Evolutionary conservation across 331 rosid species (phyloP).

Genomic region (Telfairia occidentalis): DNA sequence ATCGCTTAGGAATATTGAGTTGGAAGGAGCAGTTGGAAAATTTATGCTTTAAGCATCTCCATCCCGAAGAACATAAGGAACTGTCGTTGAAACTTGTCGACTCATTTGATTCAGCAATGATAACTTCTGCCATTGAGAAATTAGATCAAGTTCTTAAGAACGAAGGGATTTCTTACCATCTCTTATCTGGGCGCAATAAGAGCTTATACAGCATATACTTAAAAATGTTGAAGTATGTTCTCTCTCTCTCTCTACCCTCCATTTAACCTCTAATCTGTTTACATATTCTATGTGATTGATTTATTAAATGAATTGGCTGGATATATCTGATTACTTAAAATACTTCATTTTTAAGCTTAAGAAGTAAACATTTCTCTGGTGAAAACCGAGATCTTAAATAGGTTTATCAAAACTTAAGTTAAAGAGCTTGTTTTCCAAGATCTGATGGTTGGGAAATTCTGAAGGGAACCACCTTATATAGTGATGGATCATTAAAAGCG

Average conservation of each 20-base stretch:
- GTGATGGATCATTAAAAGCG: neutral
- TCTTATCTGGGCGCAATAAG: conserved; percentile 76
- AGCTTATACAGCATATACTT: conserved; percentile 78
- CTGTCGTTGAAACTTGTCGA: conserved; percentile 65
- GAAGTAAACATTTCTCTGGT: neutral
- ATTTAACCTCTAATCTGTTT: conserved; percentile 4
- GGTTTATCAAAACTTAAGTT: neutral
- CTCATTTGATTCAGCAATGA: conserved; percentile 66
- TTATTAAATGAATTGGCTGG: neutral
- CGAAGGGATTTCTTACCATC: conserved; percentile 67
- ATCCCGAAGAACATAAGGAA: conserved; percentile 56
- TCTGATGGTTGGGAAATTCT: neutral
- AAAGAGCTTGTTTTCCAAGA: neutral
- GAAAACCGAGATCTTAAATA: neutral
- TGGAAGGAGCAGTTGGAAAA: conserved; percentile 89
- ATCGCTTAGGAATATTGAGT: conserved; percentile 75
- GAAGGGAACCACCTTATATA: neutral
- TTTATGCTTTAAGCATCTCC: conserved; percentile 76
- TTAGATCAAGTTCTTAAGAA: conserved; percentile 55
- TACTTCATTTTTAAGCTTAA: neutral
- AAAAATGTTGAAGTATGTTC: conserved; percentile 70
- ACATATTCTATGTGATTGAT: neutral
- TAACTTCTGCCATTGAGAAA: conserved; percentile 46
- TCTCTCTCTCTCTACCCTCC: conserved; percentile 14
- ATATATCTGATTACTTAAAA: neutral